Base-by-base conservation (phyloP, 1,284 basidiomycete species). In the Cutaneotrichosporon sp. region DNA sequence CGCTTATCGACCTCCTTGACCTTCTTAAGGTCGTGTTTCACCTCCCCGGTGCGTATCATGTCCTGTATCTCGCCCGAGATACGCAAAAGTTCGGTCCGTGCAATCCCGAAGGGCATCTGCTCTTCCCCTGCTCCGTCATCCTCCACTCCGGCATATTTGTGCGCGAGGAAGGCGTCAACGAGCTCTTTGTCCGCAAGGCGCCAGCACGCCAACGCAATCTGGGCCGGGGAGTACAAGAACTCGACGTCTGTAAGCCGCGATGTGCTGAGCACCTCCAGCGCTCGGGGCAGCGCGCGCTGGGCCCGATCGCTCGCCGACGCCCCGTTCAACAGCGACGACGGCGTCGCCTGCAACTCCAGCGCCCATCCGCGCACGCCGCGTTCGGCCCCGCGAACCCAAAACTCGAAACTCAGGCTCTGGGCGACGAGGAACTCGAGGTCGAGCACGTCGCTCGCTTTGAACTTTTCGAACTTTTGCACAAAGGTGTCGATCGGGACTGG, bases 371-470 rank as follows among this genome's bases (percentile, higher is more conserved):
- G 89, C 19, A 96, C 70, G 0, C 90, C 87, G 51, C 89, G 80
- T 10, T 97, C 90, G 2, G 90, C 82, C 64, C 94, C 90, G 82
- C 90, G 90, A 0, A 92, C 84, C 14, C 88, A 84, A 66, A 97
- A 96, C 69, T 98, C 91, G 61, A 98, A 98, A 34, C 82, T 80
- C 26, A 98, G 79, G 60, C 87, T 90, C 74, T 97, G 96, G 0
- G 91, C 88, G 11, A 98, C 87, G 12, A 96, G 82, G 67, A 97
- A 98, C 73, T 99, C 94, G 37, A 96, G 81, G 50, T 91, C 87
- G 39, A 96, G 82, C 7, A 99, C 87, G 64, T 93, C 90, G 10
- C 82, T 80, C 5, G 86, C 81, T 4, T 81, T 77, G 3, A 90
- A 88, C 59, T 85, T 87, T 0, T 88, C 85, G 49, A 96, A 88